These are phyloP conservation scores for Carex kokanica DNA, from an alignment of 176 grass and related monocot species.

Conservation along the genomic window DNA sequence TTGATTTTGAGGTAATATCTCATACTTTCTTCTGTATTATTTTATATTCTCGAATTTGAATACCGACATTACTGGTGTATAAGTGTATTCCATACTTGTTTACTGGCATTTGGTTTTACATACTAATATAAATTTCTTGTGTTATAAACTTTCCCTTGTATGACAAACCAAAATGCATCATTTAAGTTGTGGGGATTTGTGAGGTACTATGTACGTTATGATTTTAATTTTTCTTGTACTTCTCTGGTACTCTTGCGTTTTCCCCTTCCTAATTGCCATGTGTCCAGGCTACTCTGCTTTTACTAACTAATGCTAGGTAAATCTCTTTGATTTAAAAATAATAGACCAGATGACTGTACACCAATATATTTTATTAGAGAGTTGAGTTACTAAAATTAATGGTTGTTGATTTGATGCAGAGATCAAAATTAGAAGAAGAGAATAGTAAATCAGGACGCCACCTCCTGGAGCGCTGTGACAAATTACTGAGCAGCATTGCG, in stretches of 20 bases:
- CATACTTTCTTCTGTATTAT: constrained; percentile 1
- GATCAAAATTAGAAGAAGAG: constrained; percentile 26
- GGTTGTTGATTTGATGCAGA: constrained; percentile 24
- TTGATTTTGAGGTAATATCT: constrained; percentile 51
- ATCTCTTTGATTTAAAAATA: not conserved
- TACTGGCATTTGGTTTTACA: not conserved
- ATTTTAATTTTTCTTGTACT: not conserved
- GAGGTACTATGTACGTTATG: not conserved
- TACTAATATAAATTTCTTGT: not conserved
- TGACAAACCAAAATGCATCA: not conserved
- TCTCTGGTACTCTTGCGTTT: not conserved
- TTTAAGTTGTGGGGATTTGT: constrained; percentile 1
- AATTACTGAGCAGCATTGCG: constrained; percentile 71
- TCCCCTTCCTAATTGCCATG: not conserved
- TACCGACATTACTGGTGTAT: not conserved
- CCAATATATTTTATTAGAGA: not conserved
- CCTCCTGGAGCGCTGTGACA: constrained; percentile 76
- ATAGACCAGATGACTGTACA: not conserved
- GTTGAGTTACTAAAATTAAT: not conserved
- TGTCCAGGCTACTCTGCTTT: not conserved
- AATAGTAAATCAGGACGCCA: constrained; percentile 30
- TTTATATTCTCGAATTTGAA: not conserved
- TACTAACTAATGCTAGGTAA: not conserved
- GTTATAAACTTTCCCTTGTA: not conserved
- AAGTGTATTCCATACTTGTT: not conserved